Percentiles rank a stretch among this genome's conserved stretches.
phyloP scores from a whole-genome alignment of 345 rosid species.

The Conringia planisiliqua region DNA sequence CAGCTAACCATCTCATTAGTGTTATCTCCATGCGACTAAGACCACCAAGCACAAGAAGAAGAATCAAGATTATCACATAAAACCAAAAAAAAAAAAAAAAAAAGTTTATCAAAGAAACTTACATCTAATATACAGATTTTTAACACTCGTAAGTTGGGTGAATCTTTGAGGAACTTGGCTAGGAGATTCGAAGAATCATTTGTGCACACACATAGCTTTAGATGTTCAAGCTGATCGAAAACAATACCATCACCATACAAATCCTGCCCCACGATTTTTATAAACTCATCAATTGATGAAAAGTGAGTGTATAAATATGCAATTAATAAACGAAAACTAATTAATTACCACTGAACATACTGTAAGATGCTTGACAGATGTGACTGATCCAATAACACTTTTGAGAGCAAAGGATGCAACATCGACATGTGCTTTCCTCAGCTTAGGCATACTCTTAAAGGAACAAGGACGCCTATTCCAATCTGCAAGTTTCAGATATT shows the following conservation, averaged over 20 bases:
- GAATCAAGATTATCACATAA: not conserved
- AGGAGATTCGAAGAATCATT: too few relatives aligned
- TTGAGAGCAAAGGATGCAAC: not conserved
- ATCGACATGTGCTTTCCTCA: not conserved
- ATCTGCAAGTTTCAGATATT: not conserved
- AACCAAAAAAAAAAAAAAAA: too few relatives aligned
- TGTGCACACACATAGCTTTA: too few relatives aligned
- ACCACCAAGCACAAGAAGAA: not conserved
- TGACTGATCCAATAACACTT: not conserved
- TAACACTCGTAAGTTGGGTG: too few relatives aligned
- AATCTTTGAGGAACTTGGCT: too few relatives aligned
- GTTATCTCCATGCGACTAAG: not conserved
- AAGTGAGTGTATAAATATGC: not conserved
- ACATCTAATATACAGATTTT: too few relatives aligned
- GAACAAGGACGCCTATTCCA: not conserved
- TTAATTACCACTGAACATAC: not conserved
- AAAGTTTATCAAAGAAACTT: not conserved
- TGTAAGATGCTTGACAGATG: conserved; percentile 2
- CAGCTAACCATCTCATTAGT: not conserved
- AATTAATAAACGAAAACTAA: not conserved
- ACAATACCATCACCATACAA: too few relatives aligned
- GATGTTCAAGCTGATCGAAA: too few relatives aligned
- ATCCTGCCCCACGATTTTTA: too few relatives aligned
- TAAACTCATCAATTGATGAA: too few relatives aligned
- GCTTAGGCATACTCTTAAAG: not conserved